Base-by-base conservation (phyloP, 148 eudicot species). In the Hydrangea macrophylla region DNA sequence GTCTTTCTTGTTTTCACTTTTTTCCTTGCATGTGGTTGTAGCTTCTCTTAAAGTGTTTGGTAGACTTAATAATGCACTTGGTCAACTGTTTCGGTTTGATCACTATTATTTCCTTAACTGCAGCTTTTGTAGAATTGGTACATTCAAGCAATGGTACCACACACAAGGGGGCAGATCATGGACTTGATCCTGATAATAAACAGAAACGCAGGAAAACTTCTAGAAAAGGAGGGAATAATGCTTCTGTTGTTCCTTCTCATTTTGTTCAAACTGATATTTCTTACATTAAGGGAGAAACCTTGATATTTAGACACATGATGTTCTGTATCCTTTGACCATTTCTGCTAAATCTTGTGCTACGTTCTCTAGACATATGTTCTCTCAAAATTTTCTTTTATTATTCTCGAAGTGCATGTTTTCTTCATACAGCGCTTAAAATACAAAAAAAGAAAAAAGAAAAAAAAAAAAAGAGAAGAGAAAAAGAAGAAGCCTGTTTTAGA, bases 81-180 rank as follows among this genome's bases (percentile, higher is more conserved):
- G 53, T 48, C 53, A 48, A 48, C 5, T 48, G 22, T 48, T 48
- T 48, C 53, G 2, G 23, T 6, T 48, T 18, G 17, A 18, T 48
- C n/a, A 48, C 50, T 26, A 51, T 42, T 69, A 4, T 25, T n/a
- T 64, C 37, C 17, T 25, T 17, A 63, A 64, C 70, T 60, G 69
- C 82, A 87, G 92, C 92, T 76, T 88, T 94, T 66, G 66, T 83
- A 62, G 92, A 94, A 30, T 77, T 94, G 75, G 92, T 94, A 35
- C 82, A 86, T 72, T 85, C 97, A 60, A 88, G 88, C 76, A 93
- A 90, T 75, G 89, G 95, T 76, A 88, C 95, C 42, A 90, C 86
- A 13, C 97, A 86, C 56, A 73, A 79, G 79, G 84, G 69, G 36
- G 76, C 68, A 32, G 76, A 81, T 67, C 18, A 70, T 61, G 85